phyloP scores from a whole-genome alignment of 2,329 filamentous ascomycete genomes.

The Colletotrichum tropicicola region DNA sequence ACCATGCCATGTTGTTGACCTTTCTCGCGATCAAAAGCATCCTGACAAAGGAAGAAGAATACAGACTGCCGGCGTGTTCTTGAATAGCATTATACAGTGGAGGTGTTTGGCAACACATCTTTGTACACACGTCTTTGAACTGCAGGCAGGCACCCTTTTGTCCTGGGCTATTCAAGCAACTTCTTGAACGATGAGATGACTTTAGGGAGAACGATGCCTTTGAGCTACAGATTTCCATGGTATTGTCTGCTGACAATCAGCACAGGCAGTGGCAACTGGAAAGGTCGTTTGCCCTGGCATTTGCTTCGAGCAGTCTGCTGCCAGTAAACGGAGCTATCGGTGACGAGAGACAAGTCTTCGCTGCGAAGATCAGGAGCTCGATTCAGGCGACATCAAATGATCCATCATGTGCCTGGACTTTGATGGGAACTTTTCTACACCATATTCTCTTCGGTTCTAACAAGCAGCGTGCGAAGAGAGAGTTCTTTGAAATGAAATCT shows the following conservation, averaged over 20 bases:
- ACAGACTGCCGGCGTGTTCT: neutral
- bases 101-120: neutral
- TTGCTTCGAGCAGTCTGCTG: too few relatives aligned
- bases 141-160: neutral
- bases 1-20: neutral
- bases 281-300: too few relatives aligned
- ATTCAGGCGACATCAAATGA: too few relatives aligned
- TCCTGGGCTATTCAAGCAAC: neutral
- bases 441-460: neutral
- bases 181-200: neutral
- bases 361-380: too few relatives aligned
- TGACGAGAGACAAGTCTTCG: too few relatives aligned
- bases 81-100: neutral
- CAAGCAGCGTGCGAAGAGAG: too few relatives aligned
- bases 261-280: neutral
- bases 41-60: neutral
- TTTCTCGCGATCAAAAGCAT: neutral
- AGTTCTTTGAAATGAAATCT: neutral
- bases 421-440: too few relatives aligned
- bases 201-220: neutral
- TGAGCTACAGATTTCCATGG: neutral
- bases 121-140: neutral
- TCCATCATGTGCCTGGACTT: too few relatives aligned
- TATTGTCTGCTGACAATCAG: neutral
- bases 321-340: too few relatives aligned